Base-by-base conservation (phyloP, 23 red algal species). In the Rhodosorus marinus region DNA sequence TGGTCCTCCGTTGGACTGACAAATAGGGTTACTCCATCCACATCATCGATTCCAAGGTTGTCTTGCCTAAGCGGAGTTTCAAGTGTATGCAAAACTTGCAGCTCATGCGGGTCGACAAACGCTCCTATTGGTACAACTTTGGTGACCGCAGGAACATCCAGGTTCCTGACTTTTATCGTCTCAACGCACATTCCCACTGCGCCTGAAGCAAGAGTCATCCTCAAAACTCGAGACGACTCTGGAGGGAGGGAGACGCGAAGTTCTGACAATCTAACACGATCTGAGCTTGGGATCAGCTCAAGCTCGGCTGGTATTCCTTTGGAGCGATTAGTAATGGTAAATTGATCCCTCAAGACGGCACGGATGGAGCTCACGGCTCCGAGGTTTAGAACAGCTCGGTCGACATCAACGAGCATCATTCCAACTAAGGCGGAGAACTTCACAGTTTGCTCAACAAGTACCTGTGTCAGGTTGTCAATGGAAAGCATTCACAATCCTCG, bases 361-460 rank as follows among this genome's bases (percentile, higher is more conserved):
- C 52, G 19, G 17, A 15, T 24, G 17, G 19, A 21, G 9, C 24
- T 20, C 9, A 56, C 35, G 52, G 35, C 52, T 8, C 52, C 52
- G 19, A 56, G 52, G 52, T 56, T 32, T 24, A 56, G n/a, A 6
- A 56, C 20, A 1, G 52, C 24, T 28, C n/a, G 19, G 2, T 20
- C 31, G 1, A 56, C 24, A 32, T 15, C 24, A 6, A 56, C 5
- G 19, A 56, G 20, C n/a, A 28, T 21, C 20, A 54, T 28, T 4
- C 64, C 64, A 8, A 31, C 64, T 52, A 52, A 8, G 1, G 64
- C 64, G 7, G 20, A 24, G 8, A 69, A 26, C 7, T 30, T 57
- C 38, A 66, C 60, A 26, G 60, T 66, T 8, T n/a, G 15, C 9
- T 66, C 60, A 20, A 63, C 58, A 15, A 63, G 19, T 24, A 42